Evolutionary conservation across 2,329 filamentous ascomycete genomes (phyloP).

Genomic region (Diaporthe sp.): DNA sequence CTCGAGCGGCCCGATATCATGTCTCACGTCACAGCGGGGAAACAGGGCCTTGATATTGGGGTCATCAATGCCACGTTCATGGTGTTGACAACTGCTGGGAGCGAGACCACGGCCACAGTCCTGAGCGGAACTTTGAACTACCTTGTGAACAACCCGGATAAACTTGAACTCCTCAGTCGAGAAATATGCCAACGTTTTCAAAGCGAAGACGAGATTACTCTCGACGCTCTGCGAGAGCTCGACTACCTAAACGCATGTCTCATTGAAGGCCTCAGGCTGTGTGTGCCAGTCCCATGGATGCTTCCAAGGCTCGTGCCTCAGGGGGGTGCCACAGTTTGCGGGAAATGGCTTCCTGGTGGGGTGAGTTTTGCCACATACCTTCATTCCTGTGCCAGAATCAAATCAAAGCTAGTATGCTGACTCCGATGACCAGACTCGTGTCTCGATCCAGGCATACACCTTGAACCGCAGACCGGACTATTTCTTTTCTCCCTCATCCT

Average conservation of each 20-base stretch:
- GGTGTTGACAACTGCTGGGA: slow-evolving; percentile 48
- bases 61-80: slow-evolving; percentile 52
- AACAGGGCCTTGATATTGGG: slow-evolving; percentile 33
- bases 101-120: slow-evolving; percentile 51
- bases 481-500: neutral
- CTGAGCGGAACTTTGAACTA: slow-evolving; percentile 47
- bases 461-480: slow-evolving; percentile 18
- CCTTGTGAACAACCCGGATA: slow-evolving; percentile 47
- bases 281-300: slow-evolving; percentile 15
- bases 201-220: slow-evolving; percentile 51
- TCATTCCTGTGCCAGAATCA: neutral
- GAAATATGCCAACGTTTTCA: slow-evolving; percentile 55
- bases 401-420: neutral
- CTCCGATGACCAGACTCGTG: neutral
- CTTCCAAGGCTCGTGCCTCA: neutral
- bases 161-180: slow-evolving; percentile 48
- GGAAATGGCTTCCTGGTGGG: slow-evolving; percentile 16
- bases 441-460: slow-evolving; percentile 33
- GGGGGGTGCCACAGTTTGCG: slow-evolving; percentile 44
- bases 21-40: slow-evolving; percentile 44
- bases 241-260: slow-evolving; percentile 14
- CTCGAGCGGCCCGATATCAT: slow-evolving; percentile 49
- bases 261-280: slow-evolving; percentile 24
- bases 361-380: neutral
- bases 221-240: neutral